Base-by-base conservation (phyloP, 2,329 filamentous ascomycete genomes). In the Aspergillus quadrilineatus region DNA sequence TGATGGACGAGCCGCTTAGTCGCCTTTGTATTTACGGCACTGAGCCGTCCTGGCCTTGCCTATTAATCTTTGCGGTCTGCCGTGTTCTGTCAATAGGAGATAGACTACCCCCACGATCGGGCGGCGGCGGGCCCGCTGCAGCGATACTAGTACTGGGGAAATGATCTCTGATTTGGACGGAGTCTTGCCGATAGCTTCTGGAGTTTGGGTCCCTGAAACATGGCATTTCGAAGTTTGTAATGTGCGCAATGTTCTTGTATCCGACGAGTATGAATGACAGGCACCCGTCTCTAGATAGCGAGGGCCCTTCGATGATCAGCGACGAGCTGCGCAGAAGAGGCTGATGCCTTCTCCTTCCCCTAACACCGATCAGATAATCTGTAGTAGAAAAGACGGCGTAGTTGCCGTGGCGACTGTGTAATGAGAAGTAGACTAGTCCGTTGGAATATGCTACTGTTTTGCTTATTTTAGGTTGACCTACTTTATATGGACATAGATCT, bases 291-390 rank as follows among this genome's bases (percentile, higher is more conserved):
- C n/a, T 7, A 42, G 39, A 22, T n/a, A 42, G n/a, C 15, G 17
- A 42, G n/a, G 68, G 56, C 34, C 77, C 70, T 0, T 75, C 75
- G 48, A 78, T 77, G 0, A 69, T 65, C 1, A 79, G 53, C 62
- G 29, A 67, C 44, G 34, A 62, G 0, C 34, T 6, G 7, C 55
- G 49, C 0, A 69, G 22, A 7, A 65, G 29, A 65, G 29, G 3
- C 22, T 3, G 22, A 22, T 22, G 0, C 55, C 28, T 46, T 69
- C 65, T 44, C 70, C 67, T 9, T 63, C 63, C 37, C 62, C 56
- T 5, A 73, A 46, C 3, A 69, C 29, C 60, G 63, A 2, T 73
- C 71, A 6, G 69, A 72, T 42, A 74, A 73, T 2, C 64, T 68
- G 41, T 68, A 67, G 14, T 60, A 62, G 26, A 74, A 50, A 3